Conservation (phyloP, 148 eudicot genomes). For the Vaccinium vitisidaea region DNA sequence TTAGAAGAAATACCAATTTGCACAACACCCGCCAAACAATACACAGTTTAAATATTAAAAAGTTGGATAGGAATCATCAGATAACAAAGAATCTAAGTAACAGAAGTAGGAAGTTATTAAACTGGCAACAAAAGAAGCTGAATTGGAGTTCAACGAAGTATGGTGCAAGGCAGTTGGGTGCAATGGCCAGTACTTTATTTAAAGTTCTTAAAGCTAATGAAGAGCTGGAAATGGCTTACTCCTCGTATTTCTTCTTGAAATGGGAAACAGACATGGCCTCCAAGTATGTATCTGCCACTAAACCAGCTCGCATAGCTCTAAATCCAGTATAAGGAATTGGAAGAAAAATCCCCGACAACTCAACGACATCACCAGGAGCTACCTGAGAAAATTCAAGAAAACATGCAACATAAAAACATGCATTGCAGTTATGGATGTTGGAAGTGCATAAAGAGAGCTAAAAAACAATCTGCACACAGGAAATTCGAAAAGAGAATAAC, state of each 20-base stretch:
- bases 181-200: background rate
- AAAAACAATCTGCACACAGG: background rate
- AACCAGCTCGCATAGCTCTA: slow-evolving; percentile 96
- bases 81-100: background rate
- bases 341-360: slow-evolving; percentile 89
- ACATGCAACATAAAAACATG: background rate
- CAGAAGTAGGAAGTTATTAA: background rate
- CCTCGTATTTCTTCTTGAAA: slow-evolving; percentile 97
- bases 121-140: background rate
- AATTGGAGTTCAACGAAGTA: background rate
- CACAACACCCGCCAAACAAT: background rate
- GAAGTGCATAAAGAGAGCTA: background rate
- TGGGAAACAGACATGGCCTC: slow-evolving; percentile 97
- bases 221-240: slow-evolving; percentile 52
- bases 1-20: background rate
- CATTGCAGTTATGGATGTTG: background rate
- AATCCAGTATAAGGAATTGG: slow-evolving; percentile 98
- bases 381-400: slow-evolving; percentile 44
- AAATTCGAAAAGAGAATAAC: background rate
- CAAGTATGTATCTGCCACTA: slow-evolving; percentile 98
- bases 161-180: background rate
- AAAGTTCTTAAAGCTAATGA: background rate
- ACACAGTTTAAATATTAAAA: background rate
- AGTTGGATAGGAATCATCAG: background rate
- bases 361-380: slow-evolving; percentile 95